Conservation (phyloP, 352 stramenopile genomes). For the Pythium brachiatum region DNA sequence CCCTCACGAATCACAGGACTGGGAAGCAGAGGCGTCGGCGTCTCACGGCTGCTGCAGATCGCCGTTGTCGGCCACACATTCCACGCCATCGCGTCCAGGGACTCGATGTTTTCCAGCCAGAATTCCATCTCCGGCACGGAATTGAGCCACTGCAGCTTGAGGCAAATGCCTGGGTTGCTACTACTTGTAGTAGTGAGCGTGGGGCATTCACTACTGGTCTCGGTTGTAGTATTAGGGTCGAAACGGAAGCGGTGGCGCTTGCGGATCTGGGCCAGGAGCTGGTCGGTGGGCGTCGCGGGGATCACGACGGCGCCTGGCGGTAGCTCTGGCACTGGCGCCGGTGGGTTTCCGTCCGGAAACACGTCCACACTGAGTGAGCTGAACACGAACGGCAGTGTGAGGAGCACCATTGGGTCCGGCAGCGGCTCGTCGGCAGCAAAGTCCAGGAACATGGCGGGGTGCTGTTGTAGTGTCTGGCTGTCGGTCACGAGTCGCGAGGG, state of each 20-base stretch:
- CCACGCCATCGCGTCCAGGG: constrained; percentile 38
- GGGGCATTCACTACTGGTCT: background rate
- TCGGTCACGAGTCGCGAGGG: constrained; percentile 21
- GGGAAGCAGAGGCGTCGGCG: constrained; percentile 15
- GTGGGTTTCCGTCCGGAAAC: constrained; percentile 39
- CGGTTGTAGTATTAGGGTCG: constrained; percentile 11
- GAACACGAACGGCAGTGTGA: constrained; percentile 47
- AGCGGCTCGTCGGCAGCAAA: constrained; percentile 26
- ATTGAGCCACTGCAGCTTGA: constrained; percentile 49
- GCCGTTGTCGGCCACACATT: constrained; percentile 33
- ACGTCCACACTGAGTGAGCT: constrained; percentile 40
- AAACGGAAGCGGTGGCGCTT: constrained; percentile 48
- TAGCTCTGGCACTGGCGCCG: constrained; percentile 14
- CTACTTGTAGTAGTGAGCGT: background rate
- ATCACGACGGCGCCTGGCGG: constrained; percentile 22
- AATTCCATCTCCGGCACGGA: constrained; percentile 27
- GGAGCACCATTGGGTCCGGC: constrained; percentile 14
- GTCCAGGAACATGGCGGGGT: constrained; percentile 47
- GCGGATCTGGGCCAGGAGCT: constrained; percentile 32
- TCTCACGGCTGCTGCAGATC: constrained; percentile 31
- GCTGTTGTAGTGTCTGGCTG: background rate
- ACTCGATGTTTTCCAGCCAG: constrained; percentile 56
- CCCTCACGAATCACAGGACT: constrained; percentile 28
- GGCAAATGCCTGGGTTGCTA: constrained; percentile 26
- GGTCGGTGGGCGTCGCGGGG: constrained; percentile 31